A percentile compares a stretch with the other conserved stretches of the same genome.
These are phyloP conservation scores for Coniochaeta ligniaria DNA, from an alignment of 2,329 filamentous ascomycete genomes.

Conservation along the genomic window DNA sequence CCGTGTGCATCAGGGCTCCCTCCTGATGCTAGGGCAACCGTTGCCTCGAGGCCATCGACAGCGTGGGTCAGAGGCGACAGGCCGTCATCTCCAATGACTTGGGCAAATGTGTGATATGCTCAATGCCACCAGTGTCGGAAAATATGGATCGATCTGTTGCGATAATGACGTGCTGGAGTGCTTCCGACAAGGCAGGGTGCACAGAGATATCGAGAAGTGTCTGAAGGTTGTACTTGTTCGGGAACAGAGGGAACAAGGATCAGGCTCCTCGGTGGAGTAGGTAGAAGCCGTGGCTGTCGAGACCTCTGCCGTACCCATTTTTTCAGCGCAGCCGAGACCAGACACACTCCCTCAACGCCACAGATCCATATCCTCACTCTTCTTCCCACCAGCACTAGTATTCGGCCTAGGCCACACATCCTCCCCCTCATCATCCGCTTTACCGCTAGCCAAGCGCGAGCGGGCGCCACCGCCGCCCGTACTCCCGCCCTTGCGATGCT, in stretches of 20 bases:
- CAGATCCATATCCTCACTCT: conserved; percentile 29
- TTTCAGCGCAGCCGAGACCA: too few species aligned
- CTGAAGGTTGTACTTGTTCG: background rate
- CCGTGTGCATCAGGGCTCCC: too few species aligned
- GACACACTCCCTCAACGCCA: conserved; percentile 27
- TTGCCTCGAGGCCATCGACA: too few species aligned
- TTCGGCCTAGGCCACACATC: conserved; percentile 29
- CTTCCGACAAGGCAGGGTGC: background rate
- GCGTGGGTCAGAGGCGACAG: too few species aligned
- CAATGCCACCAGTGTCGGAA: background rate
- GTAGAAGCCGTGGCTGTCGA: too few species aligned
- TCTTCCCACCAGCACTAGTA: conserved; percentile 34
- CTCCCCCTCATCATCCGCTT: conserved; percentile 19
- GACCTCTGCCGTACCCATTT: too few species aligned
- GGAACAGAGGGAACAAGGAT: background rate
- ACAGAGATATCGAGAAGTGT: background rate
- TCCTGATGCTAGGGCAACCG: too few species aligned
- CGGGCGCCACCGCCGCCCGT: conserved; percentile 1
- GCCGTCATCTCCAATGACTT: too few species aligned
- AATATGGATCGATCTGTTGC: background rate
- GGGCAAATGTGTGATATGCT: background rate
- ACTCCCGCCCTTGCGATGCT: conserved; percentile 9
- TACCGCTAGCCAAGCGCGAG: background rate
- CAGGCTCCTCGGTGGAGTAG: too few species aligned
- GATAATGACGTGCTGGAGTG: background rate